Conservation (phyloP, 331 rosid genomes). For the Rosa hybrid region DNA sequence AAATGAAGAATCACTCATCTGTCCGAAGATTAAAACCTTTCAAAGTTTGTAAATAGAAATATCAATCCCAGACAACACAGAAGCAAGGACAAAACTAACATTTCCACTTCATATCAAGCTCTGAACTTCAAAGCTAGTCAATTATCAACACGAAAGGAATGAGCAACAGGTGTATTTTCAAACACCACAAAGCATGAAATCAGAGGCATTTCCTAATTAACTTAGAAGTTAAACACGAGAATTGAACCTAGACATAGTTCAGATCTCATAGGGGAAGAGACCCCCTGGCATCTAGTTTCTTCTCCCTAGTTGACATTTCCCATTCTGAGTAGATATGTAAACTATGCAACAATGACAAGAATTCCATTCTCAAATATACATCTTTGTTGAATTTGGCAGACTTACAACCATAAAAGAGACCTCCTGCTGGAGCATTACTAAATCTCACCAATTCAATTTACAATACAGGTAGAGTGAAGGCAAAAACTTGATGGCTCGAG, state of each 20-base stretch:
- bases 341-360: no score
- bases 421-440: slow-evolving; percentile 2
- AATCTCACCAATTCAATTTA: slow-evolving; percentile 21
- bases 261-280: background rate
- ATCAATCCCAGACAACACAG: no score
- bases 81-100: no score
- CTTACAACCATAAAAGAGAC: background rate
- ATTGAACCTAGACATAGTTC: background rate
- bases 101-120: no score
- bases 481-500: background rate
- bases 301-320: background rate
- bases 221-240: background rate
- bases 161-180: no score
- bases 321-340: background rate
- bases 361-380: background rate
- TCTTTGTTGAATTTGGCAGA: background rate
- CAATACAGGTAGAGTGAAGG: background rate
- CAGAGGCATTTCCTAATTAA: background rate
- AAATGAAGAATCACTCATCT: no score
- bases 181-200: no score
- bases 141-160: no score
- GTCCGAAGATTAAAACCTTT: no score
- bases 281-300: background rate
- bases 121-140: no score
- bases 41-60: no score